Conservation (phyloP, 1,139 yeast genomes). For the Geotrichum fermentans region DNA sequence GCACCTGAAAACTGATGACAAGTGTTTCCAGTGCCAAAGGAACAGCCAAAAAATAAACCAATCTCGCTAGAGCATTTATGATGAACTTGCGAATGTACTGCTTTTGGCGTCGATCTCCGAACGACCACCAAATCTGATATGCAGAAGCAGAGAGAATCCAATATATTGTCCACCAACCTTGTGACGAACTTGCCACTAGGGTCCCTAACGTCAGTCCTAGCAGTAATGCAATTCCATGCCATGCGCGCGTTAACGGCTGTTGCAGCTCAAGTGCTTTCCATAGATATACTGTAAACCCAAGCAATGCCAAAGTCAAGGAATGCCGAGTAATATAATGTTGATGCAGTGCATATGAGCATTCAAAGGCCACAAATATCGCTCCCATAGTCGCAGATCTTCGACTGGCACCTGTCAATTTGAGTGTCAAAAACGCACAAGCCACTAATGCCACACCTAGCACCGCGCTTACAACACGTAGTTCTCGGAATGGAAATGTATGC, state of each 20-base stretch:
- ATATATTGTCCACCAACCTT: conserved; percentile 49
- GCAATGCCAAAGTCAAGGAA: conserved; percentile 46
- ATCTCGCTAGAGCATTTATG: conserved; percentile 31
- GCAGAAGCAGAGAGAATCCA: conserved; percentile 48
- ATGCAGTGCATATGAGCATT: conserved; percentile 51
- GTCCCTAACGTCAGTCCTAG: conserved; percentile 53
- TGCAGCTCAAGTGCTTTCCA: conserved; percentile 43
- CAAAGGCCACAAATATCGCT: conserved; percentile 45
- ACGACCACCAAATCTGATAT: conserved; percentile 49
- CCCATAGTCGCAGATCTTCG: conserved; percentile 45
- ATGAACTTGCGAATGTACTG: conserved; percentile 37
- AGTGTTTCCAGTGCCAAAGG: conserved; percentile 51
- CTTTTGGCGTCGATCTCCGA: conserved; percentile 51
- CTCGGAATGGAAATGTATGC: conserved; percentile 39
- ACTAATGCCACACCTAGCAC: conserved; percentile 47
- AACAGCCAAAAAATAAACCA: conserved; percentile 40
- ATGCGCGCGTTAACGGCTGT: conserved; percentile 40
- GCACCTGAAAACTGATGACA: conserved; percentile 49
- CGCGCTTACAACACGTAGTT: conserved; percentile 54
- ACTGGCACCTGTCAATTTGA: conserved; percentile 48
- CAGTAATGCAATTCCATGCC: conserved; percentile 44
- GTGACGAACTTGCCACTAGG: conserved; percentile 47
- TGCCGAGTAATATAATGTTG: conserved; percentile 50
- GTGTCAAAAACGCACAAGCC: conserved; percentile 45
- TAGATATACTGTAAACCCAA: conserved; percentile 43